Base-by-base conservation (phyloP, 2,329 filamentous ascomycete species). In the Cryoendolithus antarcticus region DNA sequence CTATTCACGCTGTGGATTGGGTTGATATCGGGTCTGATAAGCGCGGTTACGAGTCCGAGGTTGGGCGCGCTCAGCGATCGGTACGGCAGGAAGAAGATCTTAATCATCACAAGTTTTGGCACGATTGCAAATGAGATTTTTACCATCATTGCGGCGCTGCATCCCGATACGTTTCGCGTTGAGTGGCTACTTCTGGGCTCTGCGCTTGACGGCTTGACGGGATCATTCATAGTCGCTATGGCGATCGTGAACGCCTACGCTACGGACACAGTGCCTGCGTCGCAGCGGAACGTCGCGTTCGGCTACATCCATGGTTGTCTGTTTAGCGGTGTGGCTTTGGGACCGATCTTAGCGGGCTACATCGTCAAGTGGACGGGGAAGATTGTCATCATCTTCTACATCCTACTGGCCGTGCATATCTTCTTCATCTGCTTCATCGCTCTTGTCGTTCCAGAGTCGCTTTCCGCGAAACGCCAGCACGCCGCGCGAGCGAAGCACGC, bases 271-370 rank as follows among this genome's bases (percentile, higher is more conserved):
- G 89, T 86, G 0, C 69, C 82, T 3, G 83, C 86, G 0, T 80
- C 82, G 24, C 76, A 75, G 53, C 77, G 91, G 12, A 83, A 81
- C 43, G 82, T 93, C 5, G 76, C 79, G 4, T 91, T 96, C 58
- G 88, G 86, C 6, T 89, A 88, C 56, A 80, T 96, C 51, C 85
- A 96, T 52, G 86, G 85, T 7, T 86, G 81, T 49, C 68, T 98
- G 6, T 96, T 94, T 59, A 72, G 74, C 2, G 91, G 91, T n/a
- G 75, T 96, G 34, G 89, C 91, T 0, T 62, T 89, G 24, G 91
- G 91, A 0, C 91, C 91, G 6, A 70, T 93, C 2, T 55, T 93
- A 13, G 81, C 86, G 0, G 88, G 82, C 2, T 80, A 83, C 49
- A 67, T 95, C 32, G 80, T 94, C 52, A 75, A 82, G 51, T 72